These are phyloP conservation scores for Coleophoma eucalyptorum DNA, from an alignment of 2,329 filamentous ascomycete genomes.

Conservation along the genomic window DNA sequence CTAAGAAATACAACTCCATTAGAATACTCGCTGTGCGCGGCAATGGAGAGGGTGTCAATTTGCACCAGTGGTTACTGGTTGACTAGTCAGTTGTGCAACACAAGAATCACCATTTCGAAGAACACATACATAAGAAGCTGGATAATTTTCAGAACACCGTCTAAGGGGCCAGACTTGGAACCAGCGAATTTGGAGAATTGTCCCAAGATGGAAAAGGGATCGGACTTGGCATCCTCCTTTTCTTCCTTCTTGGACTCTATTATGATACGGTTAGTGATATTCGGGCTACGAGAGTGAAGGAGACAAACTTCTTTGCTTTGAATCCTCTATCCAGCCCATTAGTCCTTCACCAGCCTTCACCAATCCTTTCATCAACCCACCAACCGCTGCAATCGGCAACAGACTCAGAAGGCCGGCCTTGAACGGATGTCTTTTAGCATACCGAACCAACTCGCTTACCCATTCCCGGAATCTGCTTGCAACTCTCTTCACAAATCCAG, in stretches of 20 bases:
- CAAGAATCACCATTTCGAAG: not conserved
- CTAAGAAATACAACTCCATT: constrained; percentile 25
- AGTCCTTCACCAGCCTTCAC: constrained; percentile 3
- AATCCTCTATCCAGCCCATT: constrained; percentile 1
- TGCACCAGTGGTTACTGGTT: constrained; percentile 24
- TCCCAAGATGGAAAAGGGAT: constrained; percentile 15
- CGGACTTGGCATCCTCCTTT: constrained; percentile 9
- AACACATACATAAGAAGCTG: constrained; percentile 23
- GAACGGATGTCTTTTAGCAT: constrained; percentile 18
- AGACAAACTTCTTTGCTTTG: constrained; percentile 5
- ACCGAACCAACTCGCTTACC: constrained; percentile 11
- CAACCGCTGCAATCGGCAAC: constrained; percentile 17
- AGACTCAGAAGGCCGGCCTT: constrained; percentile 17
- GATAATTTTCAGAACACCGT: constrained; percentile 24
- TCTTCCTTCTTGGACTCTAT: not conserved
- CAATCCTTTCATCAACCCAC: constrained; percentile 10
- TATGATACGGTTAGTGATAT: not conserved
- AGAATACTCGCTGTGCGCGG: constrained; percentile 20
- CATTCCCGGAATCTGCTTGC: constrained; percentile 13
- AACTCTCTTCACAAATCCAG: constrained; percentile 17
- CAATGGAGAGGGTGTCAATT: constrained; percentile 16
- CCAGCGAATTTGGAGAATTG: constrained; percentile 22
- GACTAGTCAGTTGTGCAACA: not conserved
- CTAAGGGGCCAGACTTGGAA: constrained; percentile 18
- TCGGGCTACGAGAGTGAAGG: not conserved